phyloP scores from a whole-genome alignment of 495 filamentous ascomycete species.

The Hamigera avellanea region DNA sequence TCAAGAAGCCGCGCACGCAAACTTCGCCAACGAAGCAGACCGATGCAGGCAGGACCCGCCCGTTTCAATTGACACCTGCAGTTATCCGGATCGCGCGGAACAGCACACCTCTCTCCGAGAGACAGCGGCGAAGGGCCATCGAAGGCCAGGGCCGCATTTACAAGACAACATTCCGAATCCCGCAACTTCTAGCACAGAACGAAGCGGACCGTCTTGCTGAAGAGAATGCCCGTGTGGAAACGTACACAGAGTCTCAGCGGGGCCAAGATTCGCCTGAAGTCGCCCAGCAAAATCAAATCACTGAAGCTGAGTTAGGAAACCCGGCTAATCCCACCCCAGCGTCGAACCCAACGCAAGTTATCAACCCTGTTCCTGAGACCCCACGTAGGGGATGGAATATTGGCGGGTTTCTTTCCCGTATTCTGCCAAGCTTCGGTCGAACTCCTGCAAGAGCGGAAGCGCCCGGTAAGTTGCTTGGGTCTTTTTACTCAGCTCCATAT shows the following conservation, averaged over 20 bases:
- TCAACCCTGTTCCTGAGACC: conserved; percentile 1
- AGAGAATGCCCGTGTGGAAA: no score
- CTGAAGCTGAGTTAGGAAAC: no score
- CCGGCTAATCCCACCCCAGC: no score
- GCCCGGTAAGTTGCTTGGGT: conserved; percentile 2
- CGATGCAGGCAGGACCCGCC: no score
- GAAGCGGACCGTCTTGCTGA: conserved; percentile 11
- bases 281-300: no score
- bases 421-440: conserved; percentile 10
- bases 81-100: conserved; percentile 8
- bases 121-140: conserved; percentile 16
- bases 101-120: conserved; percentile 15
- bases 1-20: no score
- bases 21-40: no score
- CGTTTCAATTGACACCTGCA: conserved; percentile 5
- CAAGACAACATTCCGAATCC: conserved; percentile 25
- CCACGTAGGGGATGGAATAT: conserved; percentile 12
- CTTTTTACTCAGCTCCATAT: neutral
- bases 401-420: conserved; percentile 12
- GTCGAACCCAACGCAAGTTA: no score
- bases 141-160: conserved; percentile 20
- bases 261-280: conserved; percentile 1
- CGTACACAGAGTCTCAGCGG: neutral
- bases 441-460: conserved; percentile 5
- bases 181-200: conserved; percentile 18